Base-by-base conservation (phyloP, 106 monocot genomes). In the Dendrobium catenatum region DNA sequence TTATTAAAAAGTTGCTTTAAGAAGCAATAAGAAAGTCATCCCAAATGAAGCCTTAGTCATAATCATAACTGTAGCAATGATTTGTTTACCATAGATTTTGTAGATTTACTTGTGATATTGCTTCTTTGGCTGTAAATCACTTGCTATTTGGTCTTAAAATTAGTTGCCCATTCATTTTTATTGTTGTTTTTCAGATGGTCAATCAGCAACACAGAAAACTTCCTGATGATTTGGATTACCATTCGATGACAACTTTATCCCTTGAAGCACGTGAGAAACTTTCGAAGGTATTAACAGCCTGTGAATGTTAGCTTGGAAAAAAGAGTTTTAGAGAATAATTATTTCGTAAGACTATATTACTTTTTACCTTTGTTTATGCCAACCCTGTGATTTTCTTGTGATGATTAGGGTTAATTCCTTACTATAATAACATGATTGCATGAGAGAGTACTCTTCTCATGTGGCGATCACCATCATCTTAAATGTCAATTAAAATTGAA, bases 211-310 rank as follows among this genome's bases (percentile, higher is more conserved):
- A 99, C 66, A 89, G 87, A 79, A 90, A 79, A 56, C 99, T 99
- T 79, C 93, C 99, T 26, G 91, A 93, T 46, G 81, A 91, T 58
- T 90, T 99, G 80, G 91, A 99, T 90, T 99, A 99, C 72, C 76
- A 93, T 82, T 84, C 88, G 61, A 83, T 99, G 89, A 95, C 86
- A 80, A 99, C 85, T 49, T 84, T 99, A 86, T 99, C 93, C 20
- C 85, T 87, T 49, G 99, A 99, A 93, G 85, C 95, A 79, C 89
- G 99, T 27, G 99, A 99, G 82, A 99, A 99, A 81, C 99, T 99
- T 80, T 88, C 99, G n/a, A 99, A 99, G 95, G 99, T 93, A 91
- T 48, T 11, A 66, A 18, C 22, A 24, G 31, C 27, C 22, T 70
- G 11, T 44, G 44, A 19, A 74, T 42, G 55, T 48, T 70, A n/a